Conservation (phyloP, 202 grass and related monocot species). For the Schoenoplectus tabernaemontani region DNA sequence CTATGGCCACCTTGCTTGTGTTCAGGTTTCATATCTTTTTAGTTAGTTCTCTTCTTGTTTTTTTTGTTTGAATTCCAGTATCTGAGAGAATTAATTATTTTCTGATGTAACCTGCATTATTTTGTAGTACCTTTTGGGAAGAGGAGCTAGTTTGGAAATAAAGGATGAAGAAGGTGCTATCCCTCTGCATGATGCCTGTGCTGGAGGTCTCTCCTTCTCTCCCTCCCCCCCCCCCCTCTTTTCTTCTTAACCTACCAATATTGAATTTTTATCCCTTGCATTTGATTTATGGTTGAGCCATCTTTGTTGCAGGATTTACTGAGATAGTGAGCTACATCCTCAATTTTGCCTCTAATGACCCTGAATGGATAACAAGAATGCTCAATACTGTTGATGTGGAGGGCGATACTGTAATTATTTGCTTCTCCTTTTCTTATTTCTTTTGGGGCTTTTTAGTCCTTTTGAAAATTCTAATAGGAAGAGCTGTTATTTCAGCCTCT, state of each 20-base stretch:
- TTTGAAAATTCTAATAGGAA: background rate
- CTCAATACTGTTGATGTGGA: slow-evolving; percentile 64
- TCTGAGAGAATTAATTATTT: slow-evolving; percentile 2
- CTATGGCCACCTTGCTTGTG: slow-evolving; percentile 89
- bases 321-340: slow-evolving; percentile 74
- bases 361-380: slow-evolving; percentile 36
- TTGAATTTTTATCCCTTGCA: background rate
- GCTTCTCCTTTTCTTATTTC: background rate
- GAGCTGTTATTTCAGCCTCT: slow-evolving; percentile 49
- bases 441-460: background rate
- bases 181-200: slow-evolving; percentile 95
- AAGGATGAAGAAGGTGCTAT: slow-evolving; percentile 97
- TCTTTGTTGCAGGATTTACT: slow-evolving; percentile 48
- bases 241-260: background rate
- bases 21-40: slow-evolving; percentile 47
- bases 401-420: slow-evolving; percentile 79
- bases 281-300: background rate
- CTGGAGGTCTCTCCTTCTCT: slow-evolving; percentile 44
- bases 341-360: slow-evolving; percentile 43
- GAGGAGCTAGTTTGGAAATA: slow-evolving; percentile 71
- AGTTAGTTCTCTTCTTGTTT: background rate
- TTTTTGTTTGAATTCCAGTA: background rate
- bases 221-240: background rate
- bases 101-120: background rate
- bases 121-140: slow-evolving; percentile 56